A percentile compares a stretch with the other conserved stretches of the same genome.
phyloP scores from a whole-genome alignment of 768 basidiomycete species.

The Pleurotus eryngii region DNA sequence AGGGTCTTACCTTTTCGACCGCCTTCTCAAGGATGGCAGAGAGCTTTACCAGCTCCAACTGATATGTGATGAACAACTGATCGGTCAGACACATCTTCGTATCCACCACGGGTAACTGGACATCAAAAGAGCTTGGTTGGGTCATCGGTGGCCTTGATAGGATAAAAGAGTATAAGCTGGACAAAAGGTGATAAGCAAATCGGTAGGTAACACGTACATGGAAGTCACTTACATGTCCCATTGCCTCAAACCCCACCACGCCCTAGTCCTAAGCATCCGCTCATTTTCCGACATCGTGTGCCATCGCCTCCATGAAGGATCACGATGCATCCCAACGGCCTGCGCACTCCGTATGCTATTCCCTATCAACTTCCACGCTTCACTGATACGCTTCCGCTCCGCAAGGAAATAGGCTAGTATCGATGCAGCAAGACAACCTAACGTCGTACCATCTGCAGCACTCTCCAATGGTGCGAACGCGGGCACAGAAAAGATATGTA shows the following conservation, averaged over 20 bases:
- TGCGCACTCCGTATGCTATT: constrained; percentile 35
- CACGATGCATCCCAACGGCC: constrained; percentile 42
- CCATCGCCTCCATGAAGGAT: constrained; percentile 38
- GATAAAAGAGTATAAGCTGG: constrained; percentile 39
- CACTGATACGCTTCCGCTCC: constrained; percentile 45
- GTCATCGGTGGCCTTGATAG: constrained; percentile 45
- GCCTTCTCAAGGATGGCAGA: constrained; percentile 36
- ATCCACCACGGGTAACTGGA: constrained; percentile 29
- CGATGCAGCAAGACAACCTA: constrained; percentile 43
- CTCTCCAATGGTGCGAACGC: constrained; percentile 31
- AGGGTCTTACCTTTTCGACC: constrained; percentile 34
- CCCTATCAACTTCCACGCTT: constrained; percentile 46
- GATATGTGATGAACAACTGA: constrained; percentile 28
- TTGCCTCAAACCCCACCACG: constrained; percentile 42
- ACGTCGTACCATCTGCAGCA: constrained; percentile 43
- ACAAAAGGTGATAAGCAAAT: constrained; percentile 9
- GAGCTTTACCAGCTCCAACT: constrained; percentile 33
- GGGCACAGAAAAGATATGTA: constrained; percentile 34
- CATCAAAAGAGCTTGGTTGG: constrained; percentile 31
- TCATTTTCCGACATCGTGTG: constrained; percentile 43
- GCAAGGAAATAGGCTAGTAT: constrained; percentile 43
- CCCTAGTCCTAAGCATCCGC: constrained; percentile 33
- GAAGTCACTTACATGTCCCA: constrained; percentile 37
- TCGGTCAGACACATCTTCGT: constrained; percentile 30
- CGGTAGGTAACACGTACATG: neutral